Evolutionary conservation across 2,329 filamentous ascomycete genomes (phyloP).

Genomic region (Arthrinium puccinioides): DNA sequence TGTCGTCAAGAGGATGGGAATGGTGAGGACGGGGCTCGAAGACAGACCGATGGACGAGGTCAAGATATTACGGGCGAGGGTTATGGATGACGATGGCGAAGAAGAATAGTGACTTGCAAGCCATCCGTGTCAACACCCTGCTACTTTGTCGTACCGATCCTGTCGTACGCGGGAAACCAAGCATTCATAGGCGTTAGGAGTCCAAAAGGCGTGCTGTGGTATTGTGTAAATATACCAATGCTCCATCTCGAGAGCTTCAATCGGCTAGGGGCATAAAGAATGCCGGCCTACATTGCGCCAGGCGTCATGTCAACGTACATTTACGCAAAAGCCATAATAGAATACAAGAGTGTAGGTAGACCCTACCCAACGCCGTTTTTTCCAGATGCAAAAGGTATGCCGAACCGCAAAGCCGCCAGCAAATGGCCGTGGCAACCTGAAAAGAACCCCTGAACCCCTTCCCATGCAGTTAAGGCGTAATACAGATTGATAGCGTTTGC

Average conservation of each 20-base stretch:
- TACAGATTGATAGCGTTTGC: slow-evolving; percentile 1
- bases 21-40: slow-evolving; percentile 65
- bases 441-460: slow-evolving; percentile 5
- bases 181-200: neutral
- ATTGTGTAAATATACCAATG: neutral
- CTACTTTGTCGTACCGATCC: no score
- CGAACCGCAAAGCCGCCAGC: slow-evolving; percentile 1
- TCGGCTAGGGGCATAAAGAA: no score
- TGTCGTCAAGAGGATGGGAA: slow-evolving; percentile 94
- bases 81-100: neutral
- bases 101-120: no score
- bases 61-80: slow-evolving; percentile 60
- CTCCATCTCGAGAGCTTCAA: no score
- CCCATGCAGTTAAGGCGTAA: slow-evolving; percentile 1
- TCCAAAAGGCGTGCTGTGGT: neutral
- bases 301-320: no score
- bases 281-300: no score
- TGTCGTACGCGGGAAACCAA: neutral
- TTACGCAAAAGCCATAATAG: slow-evolving; percentile 1
- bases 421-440: neutral
- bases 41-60: slow-evolving; percentile 97
- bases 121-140: neutral
- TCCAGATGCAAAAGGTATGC: slow-evolving; percentile 5
- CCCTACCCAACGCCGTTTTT: slow-evolving; percentile 3
- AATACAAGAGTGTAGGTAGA: slow-evolving; percentile 1